phyloP scores from a whole-genome alignment of 1,139 yeast genomes.

The Pichia sp. region DNA sequence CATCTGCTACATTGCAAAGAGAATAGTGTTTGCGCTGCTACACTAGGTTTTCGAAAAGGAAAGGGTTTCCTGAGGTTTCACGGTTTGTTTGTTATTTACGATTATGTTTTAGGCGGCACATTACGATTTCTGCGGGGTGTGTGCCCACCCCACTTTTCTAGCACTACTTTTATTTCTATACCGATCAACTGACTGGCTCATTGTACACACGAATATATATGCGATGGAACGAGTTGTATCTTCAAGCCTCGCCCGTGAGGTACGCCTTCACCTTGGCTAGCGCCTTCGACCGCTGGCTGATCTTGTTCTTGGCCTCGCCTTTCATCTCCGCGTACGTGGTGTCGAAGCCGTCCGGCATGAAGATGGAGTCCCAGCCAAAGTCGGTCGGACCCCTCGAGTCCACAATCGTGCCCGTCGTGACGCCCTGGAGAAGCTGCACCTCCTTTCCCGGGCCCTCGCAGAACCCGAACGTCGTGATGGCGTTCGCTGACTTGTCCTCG shows the following conservation, averaged over 20 bases:
- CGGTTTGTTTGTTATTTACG: background rate
- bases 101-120: background rate
- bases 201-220: constrained; percentile 3
- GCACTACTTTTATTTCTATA: background rate
- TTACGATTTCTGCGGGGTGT: background rate
- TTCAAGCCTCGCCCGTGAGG: constrained; percentile 32
- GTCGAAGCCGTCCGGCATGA: constrained; percentile 69
- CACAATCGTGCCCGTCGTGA: constrained; percentile 77
- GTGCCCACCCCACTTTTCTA: background rate
- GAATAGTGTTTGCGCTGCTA: constrained; percentile 14
- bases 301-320: constrained; percentile 65
- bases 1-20: constrained; percentile 23
- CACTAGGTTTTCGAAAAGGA: background rate
- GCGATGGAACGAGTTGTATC: background rate
- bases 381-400: constrained; percentile 68
- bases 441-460: constrained; percentile 76
- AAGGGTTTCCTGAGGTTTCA: background rate
- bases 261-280: constrained; percentile 64
- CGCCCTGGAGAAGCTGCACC: constrained; percentile 77
- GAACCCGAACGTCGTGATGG: constrained; percentile 90
- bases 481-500: constrained; percentile 80
- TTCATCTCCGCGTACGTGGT: constrained; percentile 93
- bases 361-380: constrained; percentile 95
- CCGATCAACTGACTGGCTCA: constrained; percentile 1
- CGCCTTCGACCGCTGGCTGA: constrained; percentile 86